phyloP scores from a whole-genome alignment of 176 grass and related monocot genomes.

The Carex parvula region DNA sequence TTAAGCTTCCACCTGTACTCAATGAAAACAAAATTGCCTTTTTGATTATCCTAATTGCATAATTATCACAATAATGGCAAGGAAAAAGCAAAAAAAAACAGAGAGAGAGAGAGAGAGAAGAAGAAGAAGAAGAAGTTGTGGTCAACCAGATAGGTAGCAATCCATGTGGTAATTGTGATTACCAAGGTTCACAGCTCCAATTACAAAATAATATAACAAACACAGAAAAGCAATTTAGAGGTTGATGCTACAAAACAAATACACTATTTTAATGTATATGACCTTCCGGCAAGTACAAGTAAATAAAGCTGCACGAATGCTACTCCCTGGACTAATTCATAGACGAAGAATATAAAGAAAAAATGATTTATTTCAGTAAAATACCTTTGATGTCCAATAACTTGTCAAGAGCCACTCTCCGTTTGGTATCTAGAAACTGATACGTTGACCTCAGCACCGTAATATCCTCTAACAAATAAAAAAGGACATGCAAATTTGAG shows the following conservation, averaged over 20 bases:
- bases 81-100: too few species aligned
- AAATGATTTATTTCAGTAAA: neutral
- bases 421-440: slow-evolving; percentile 44
- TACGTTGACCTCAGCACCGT: slow-evolving; percentile 41
- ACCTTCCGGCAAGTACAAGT: neutral
- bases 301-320: neutral
- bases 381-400: slow-evolving; percentile 90
- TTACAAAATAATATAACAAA: neutral
- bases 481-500: slow-evolving; percentile 4
- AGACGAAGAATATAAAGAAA: neutral
- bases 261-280: neutral
- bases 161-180: neutral
- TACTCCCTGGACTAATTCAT: neutral
- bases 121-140: too few species aligned
- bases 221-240: neutral
- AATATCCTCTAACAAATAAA: slow-evolving; percentile 57
- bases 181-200: neutral
- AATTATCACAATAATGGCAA: neutral
- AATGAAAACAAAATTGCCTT: neutral
- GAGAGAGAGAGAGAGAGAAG: too few species aligned
- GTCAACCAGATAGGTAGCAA: neutral
- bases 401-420: slow-evolving; percentile 54
- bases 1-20: neutral
- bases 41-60: neutral
- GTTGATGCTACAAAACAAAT: neutral